These are phyloP conservation scores for Litsea cubeba DNA, from an alignment of 164 flowering plant genomes.

Conservation along the genomic window DNA sequence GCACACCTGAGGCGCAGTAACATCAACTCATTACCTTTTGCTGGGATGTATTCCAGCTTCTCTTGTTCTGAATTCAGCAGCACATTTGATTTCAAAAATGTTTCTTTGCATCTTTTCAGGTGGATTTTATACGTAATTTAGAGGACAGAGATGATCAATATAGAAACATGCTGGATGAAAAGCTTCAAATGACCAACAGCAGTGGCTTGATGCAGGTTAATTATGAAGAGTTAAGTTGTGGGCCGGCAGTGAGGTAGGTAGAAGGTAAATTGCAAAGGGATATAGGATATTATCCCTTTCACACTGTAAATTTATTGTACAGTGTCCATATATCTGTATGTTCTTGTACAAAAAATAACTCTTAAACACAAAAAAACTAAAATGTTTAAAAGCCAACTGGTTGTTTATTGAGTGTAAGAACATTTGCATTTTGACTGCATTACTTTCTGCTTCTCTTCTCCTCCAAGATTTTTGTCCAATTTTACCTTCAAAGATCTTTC, in stretches of 20 bases:
- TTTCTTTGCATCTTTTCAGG: slow-evolving; percentile 29
- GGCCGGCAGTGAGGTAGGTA: slow-evolving; percentile 26
- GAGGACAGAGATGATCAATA: slow-evolving; percentile 63
- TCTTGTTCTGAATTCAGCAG: background rate
- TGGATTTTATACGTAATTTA: slow-evolving; percentile 61
- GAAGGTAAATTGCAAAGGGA: background rate
- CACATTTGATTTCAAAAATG: background rate
- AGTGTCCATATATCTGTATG: background rate
- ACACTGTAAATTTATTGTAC: background rate
- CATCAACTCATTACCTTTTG: too few relatives aligned
- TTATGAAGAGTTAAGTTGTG: slow-evolving; percentile 36
- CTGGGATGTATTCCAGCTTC: too few relatives aligned
- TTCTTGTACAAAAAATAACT: background rate
- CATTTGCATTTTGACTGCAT: too few relatives aligned
- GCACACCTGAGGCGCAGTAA: too few relatives aligned
- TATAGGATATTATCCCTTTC: background rate
- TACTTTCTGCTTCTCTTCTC: too few relatives aligned
- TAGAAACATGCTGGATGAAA: slow-evolving; percentile 49
- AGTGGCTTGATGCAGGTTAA: slow-evolving; percentile 34
- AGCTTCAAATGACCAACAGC: slow-evolving; percentile 38
- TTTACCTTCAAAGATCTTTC: too few relatives aligned
- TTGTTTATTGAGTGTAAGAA: too few relatives aligned
- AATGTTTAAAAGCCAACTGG: too few relatives aligned
- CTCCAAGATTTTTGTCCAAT: too few relatives aligned
- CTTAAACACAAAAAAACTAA: too few relatives aligned